Base-by-base conservation (phyloP, 225 moss, liverwort and hornwort genomes). In the Physcomitrium patens region DNA sequence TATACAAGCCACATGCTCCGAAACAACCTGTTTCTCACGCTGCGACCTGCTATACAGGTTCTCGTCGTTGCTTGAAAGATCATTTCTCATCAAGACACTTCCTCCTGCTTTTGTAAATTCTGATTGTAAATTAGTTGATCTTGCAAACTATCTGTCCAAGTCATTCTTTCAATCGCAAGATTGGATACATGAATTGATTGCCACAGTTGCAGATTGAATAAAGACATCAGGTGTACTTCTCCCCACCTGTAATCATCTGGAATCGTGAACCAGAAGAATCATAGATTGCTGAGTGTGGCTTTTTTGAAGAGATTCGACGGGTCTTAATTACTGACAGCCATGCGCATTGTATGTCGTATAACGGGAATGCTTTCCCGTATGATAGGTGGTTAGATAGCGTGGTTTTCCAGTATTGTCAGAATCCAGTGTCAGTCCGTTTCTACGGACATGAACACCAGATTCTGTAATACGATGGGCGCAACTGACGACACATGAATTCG, bases 351-450 rank as follows among this genome's bases (percentile, higher is more conserved):
- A 73, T 63, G 77, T 73, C 47, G 12, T 67, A 12, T 26, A 78
- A 71, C 70, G 75, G 71, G 67, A 70, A 70, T 60, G 22, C 60
- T 24, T 24, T 41, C 49, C 61, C 75, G 66, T 70, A 60, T 67
- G 57, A 77, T 63, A 49, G 50, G 70, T 26, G 5, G 24, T 74
- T 59, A 69, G 60, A 78, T 75, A 71, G 71, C 78, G 49, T 79
- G 67, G 67, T 49, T 75, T 70, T 67, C 16, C 50, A 66, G 56
- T 44, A 53, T 67, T 76, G 83, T 79, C 79, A 83, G 83, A 71
- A 63, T 51, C 50, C 68, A 79, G 62, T 65, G 78, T 78, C 74
- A 67, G 78, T 71, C 68, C 57, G 68, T 68, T 60, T 60, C 50
- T 56, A 17, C 63, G 60, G 72, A 68, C 75, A 22, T 75, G 42